Conservation (phyloP, 495 filamentous ascomycete genomes). For the Wilcoxina mikolae region DNA sequence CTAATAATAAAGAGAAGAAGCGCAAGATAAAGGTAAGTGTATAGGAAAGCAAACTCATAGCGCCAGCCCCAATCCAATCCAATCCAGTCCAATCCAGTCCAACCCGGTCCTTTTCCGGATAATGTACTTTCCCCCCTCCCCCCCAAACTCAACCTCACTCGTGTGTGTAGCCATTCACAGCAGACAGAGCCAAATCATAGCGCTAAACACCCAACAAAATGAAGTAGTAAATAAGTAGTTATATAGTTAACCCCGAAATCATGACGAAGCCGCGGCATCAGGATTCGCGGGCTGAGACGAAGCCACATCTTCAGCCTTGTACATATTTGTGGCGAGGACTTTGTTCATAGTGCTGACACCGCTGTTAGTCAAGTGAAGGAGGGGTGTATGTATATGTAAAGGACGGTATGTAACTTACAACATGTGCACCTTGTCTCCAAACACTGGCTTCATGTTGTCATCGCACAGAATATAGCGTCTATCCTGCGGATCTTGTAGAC, state of each 20-base stretch:
- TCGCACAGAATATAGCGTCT: conserved; percentile 87
- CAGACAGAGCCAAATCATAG: not conserved
- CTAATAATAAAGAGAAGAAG: too few species aligned
- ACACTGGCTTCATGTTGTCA: conserved; percentile 73
- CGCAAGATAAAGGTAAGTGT: too few species aligned
- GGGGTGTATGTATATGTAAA: not conserved
- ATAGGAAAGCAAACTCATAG: not conserved
- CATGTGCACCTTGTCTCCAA: conserved; percentile 81
- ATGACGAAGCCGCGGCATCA: not conserved
- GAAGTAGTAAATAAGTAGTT: not conserved
- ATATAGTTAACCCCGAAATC: not conserved
- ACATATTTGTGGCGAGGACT: conserved; percentile 53
- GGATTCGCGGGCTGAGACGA: not conserved
- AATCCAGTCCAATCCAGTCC: not conserved
- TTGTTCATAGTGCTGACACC: conserved; percentile 34
- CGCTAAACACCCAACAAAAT: not conserved
- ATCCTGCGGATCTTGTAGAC: conserved; percentile 81
- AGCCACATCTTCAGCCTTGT: conserved; percentile 42
- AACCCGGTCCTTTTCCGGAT: not conserved
- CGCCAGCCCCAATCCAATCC: not conserved
- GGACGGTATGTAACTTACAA: conserved; percentile 37
- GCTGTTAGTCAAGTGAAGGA: not conserved
- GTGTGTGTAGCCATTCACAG: too few species aligned
- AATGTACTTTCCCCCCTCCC: too few species aligned
- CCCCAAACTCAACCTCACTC: too few species aligned